Evolutionary conservation across 108 stramenopile species (phyloP).

Genomic region (Discostella pseudostelligera): DNA sequence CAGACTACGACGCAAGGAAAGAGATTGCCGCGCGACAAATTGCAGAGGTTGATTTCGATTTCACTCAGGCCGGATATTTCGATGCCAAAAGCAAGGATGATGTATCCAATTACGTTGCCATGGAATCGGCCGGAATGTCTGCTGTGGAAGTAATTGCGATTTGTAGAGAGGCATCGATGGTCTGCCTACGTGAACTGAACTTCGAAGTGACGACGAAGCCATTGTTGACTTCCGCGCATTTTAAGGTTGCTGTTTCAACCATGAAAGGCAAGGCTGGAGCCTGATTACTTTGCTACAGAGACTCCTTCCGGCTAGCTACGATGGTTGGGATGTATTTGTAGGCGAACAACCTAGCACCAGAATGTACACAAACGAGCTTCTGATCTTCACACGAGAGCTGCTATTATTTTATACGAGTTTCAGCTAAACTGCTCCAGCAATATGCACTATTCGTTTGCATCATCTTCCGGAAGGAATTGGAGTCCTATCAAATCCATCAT

Average conservation of each 20-base stretch:
- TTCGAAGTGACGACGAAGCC: constrained; percentile 19
- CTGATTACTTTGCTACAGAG: background rate
- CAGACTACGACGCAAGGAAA: constrained; percentile 54
- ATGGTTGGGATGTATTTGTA: too few relatives aligned
- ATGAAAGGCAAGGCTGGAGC: constrained; percentile 28
- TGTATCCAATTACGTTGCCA: constrained; percentile 45
- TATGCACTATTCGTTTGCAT: too few relatives aligned
- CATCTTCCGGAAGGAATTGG: too few relatives aligned
- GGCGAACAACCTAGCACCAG: too few relatives aligned
- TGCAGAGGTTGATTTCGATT: constrained; percentile 32
- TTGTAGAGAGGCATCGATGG: constrained; percentile 64
- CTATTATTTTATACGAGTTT: too few relatives aligned
- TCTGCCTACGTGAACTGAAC: constrained; percentile 33
- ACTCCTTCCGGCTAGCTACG: too few relatives aligned
- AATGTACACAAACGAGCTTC: too few relatives aligned
- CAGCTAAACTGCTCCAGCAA: too few relatives aligned
- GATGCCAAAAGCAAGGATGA: constrained; percentile 40
- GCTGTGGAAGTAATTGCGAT: constrained; percentile 65
- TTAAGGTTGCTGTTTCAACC: constrained; percentile 23
- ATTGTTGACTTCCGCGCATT: constrained; percentile 24
- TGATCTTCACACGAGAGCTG: too few relatives aligned
- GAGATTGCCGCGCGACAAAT: constrained; percentile 49
- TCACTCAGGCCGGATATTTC: constrained; percentile 27
- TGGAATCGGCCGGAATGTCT: constrained; percentile 57
- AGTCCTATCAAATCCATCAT: too few relatives aligned